Evolutionary conservation across 805 yeast species (phyloP).

Genomic region (Yarrowia yakushimensis): DNA sequence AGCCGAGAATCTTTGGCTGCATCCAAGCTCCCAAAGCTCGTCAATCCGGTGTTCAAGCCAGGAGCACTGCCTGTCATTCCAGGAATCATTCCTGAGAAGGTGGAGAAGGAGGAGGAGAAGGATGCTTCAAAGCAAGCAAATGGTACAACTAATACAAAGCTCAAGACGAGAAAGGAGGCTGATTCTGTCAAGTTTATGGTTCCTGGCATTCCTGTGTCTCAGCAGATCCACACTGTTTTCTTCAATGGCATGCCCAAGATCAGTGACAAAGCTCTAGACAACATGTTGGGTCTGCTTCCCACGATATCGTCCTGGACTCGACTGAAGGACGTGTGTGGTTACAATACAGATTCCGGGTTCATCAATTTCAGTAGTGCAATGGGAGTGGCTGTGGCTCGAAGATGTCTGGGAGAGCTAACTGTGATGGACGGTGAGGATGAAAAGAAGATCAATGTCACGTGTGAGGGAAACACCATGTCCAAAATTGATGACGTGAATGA

Average conservation of each 20-base stretch:
- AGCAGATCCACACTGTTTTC: conserved; percentile 14
- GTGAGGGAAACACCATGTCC: conserved; percentile 1
- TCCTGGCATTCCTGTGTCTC: background rate
- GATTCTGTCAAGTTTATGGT: background rate
- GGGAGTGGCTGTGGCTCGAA: conserved; percentile 10
- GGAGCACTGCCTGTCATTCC: conserved; percentile 20
- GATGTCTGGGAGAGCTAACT: conserved; percentile 6
- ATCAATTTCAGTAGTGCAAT: conserved; percentile 5
- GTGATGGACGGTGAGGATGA: conserved; percentile 1
- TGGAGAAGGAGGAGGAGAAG: background rate
- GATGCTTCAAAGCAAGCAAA: background rate
- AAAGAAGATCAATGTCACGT: conserved; percentile 10
- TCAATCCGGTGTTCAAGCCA: conserved; percentile 2
- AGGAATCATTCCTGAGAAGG: conserved; percentile 17
- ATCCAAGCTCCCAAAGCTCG: background rate
- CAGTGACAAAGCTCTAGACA: conserved; percentile 11
- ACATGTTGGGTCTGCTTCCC: background rate
- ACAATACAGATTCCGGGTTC: conserved; percentile 2
- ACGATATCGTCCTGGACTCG: conserved; percentile 14
- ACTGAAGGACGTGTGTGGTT: conserved; percentile 9
- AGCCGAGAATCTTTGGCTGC: conserved; percentile 12
- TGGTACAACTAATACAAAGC: background rate
- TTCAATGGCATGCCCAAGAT: conserved; percentile 20
- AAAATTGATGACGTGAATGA: conserved; percentile 10
- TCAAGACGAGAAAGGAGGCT: conserved; percentile 5